Evolutionary conservation across 352 stramenopile species (phyloP).

Genomic region (Phytopythium mirpurense): DNA sequence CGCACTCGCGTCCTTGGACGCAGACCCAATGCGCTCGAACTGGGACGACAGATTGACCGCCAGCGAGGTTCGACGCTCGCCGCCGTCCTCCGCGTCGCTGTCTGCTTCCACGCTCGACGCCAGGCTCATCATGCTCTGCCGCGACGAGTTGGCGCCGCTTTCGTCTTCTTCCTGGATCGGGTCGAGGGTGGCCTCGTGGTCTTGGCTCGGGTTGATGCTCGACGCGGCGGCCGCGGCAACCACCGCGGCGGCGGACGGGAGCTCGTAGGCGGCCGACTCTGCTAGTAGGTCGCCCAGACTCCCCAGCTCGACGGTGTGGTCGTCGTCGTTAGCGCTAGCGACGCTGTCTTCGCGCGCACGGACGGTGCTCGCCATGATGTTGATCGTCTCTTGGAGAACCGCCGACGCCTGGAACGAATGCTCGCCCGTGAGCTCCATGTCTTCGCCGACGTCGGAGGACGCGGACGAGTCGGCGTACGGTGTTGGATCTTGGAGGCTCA

Average conservation of each 20-base stretch:
- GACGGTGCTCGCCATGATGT: slow-evolving; percentile 8
- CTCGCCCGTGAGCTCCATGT: slow-evolving; percentile 87
- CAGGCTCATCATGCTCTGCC: slow-evolving; percentile 75
- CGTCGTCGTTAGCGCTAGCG: slow-evolving; percentile 15
- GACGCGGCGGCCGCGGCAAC: background rate
- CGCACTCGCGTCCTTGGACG: background rate
- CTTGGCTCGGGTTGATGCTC: slow-evolving; percentile 10
- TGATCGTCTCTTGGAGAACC: slow-evolving; percentile 9
- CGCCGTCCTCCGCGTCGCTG: slow-evolving; percentile 49
- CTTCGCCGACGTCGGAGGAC: slow-evolving; percentile 72
- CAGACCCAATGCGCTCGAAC: slow-evolving; percentile 57
- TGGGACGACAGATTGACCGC: slow-evolving; percentile 69
- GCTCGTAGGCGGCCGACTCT: slow-evolving; percentile 40
- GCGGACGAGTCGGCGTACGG: slow-evolving; percentile 74
- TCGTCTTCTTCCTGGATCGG: slow-evolving; percentile 66
- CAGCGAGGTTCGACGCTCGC: slow-evolving; percentile 40
- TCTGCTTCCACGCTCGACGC: slow-evolving; percentile 47
- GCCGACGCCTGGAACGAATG: slow-evolving; percentile 43
- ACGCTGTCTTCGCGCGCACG: slow-evolving; percentile 5
- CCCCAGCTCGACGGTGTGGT: slow-evolving; percentile 55
- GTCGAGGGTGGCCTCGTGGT: slow-evolving; percentile 46
- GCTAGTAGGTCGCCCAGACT: slow-evolving; percentile 55
- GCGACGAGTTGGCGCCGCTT: slow-evolving; percentile 37
- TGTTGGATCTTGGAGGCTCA: slow-evolving; percentile 16
- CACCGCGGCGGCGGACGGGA: slow-evolving; percentile 2